Conservation (phyloP, 768 basidiomycete species). For the Phylloporus scabripes region DNA sequence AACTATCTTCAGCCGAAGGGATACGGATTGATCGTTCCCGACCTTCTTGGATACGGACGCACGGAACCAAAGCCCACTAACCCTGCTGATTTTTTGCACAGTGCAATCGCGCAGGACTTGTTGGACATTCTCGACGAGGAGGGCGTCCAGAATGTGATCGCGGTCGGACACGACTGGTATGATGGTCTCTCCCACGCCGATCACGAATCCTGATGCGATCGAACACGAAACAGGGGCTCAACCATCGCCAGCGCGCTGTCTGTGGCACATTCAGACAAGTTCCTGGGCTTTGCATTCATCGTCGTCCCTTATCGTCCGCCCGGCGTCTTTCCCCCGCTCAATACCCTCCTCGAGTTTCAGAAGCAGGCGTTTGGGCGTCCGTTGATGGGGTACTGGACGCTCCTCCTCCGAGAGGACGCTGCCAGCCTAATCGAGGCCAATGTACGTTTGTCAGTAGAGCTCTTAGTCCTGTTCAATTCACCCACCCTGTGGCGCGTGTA, state of each 20-base stretch:
- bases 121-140: slow-evolving; percentile 37
- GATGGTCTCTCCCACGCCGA: neutral
- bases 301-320: slow-evolving; percentile 32
- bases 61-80: slow-evolving; percentile 39
- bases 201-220: slow-evolving; percentile 3
- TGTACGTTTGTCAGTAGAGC: slow-evolving; percentile 26
- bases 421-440: slow-evolving; percentile 30
- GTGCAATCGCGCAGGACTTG: slow-evolving; percentile 29
- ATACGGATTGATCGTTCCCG: slow-evolving; percentile 42
- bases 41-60: slow-evolving; percentile 43
- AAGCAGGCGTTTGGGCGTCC: slow-evolving; percentile 32
- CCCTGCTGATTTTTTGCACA: slow-evolving; percentile 22
- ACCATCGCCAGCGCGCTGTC: slow-evolving; percentile 32
- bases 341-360: slow-evolving; percentile 22
- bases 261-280: slow-evolving; percentile 36
- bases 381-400: slow-evolving; percentile 40
- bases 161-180: slow-evolving; percentile 40
- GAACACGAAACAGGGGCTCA: slow-evolving; percentile 30
- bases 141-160: slow-evolving; percentile 27
- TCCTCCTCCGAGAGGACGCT: slow-evolving; percentile 30
- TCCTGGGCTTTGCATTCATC: slow-evolving; percentile 37
- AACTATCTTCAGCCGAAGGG: slow-evolving; percentile 35
- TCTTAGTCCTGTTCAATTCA: too few relatives aligned
- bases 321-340: slow-evolving; percentile 21
- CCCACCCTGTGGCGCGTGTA: too few relatives aligned